Base-by-base conservation (phyloP, 176 grass and related monocot genomes). In the Paspalum notatum region DNA sequence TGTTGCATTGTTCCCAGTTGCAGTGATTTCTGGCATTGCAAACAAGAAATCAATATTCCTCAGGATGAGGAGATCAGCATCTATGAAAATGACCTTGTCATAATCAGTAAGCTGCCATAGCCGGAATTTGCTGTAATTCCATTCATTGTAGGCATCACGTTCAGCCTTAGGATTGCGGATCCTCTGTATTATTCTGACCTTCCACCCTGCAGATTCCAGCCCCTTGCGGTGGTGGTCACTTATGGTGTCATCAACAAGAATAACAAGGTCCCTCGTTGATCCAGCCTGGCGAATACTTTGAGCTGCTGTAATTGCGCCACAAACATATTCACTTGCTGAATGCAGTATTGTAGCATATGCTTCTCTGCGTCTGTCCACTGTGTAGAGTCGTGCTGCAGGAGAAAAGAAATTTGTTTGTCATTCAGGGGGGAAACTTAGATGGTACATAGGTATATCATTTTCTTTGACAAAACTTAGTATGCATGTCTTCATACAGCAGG, bases 61-160 rank as follows among this genome's bases (percentile, higher is more conserved):
- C 43, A 98, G 68, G 47, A 98, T 95, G 52, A 98, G 81, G 21
- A 98, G 90, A 78, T 98, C 95, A 1, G 95, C 95, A 20, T 98
- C 95, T 14, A 98, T 94, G 80, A 98, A 98, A 54, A 98, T 93
- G 37, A 98, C 87, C 90, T 98, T 98, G 87, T 98, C 95, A 64
- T 98, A 98, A 44, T 98, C 95, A 3, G 95, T 93, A 9, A 98
- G 92, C 85, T 98, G 95, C 95, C 95, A 98, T 3, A 98, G 79
- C 58, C 95, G 81, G 69, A 98, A 98, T 27, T 98, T 98, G 86
- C 95, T 98, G 84, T 98, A 98, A 84, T 98, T 98, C 86, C 90
- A 98, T 76, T 98, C 95, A 39, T 98, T 98, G 76, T 98, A 98
- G 47, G 95, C 87, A 77, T 98, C 79, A 1, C 81, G 87, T 76